A percentile compares a stretch with the other conserved stretches of the same genome.
Conservation (phyloP, 2,329 filamentous ascomycete genomes). For the Ceratocystis colombiana region DNA sequence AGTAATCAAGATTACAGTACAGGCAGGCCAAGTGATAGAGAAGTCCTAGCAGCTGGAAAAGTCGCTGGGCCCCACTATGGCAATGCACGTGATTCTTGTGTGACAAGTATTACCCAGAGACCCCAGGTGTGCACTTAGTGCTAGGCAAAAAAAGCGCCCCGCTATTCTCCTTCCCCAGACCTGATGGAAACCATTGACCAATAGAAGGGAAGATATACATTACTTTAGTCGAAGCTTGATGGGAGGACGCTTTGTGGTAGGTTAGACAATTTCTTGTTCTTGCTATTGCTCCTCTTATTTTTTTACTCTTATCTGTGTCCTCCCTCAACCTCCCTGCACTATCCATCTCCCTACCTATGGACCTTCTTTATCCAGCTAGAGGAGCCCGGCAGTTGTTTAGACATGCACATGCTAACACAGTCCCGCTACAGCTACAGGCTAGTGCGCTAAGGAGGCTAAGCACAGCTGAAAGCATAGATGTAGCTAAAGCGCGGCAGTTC, state of each 20-base stretch:
- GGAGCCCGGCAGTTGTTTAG: neutral
- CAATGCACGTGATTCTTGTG: neutral
- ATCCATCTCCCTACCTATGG: neutral
- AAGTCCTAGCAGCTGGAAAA: constrained; percentile 4
- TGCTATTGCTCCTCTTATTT: neutral
- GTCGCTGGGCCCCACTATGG: constrained; percentile 6
- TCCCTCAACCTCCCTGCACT: neutral
- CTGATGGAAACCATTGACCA: constrained; percentile 1
- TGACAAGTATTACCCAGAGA: neutral
- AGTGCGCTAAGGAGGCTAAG: neutral
- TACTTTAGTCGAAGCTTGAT: neutral
- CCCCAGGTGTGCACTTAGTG: neutral
- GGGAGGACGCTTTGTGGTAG: neutral
- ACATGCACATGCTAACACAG: neutral
- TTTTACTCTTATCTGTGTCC: neutral
- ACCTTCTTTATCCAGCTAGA: neutral
- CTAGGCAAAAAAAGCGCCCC: neutral
- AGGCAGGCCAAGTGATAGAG: neutral
- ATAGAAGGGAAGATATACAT: constrained; percentile 3
- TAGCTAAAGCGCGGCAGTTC: constrained; percentile 11
- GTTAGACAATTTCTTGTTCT: neutral
- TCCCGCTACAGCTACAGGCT: neutral
- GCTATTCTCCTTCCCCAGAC: constrained; percentile 1
- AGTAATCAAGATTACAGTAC: neutral
- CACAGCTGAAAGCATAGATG: constrained; percentile 4